A percentile compares a stretch with the other conserved stretches of the same genome.
phyloP scores from a whole-genome alignment of 768 basidiomycete species.

The Cystofilobasidium capitatum region DNA sequence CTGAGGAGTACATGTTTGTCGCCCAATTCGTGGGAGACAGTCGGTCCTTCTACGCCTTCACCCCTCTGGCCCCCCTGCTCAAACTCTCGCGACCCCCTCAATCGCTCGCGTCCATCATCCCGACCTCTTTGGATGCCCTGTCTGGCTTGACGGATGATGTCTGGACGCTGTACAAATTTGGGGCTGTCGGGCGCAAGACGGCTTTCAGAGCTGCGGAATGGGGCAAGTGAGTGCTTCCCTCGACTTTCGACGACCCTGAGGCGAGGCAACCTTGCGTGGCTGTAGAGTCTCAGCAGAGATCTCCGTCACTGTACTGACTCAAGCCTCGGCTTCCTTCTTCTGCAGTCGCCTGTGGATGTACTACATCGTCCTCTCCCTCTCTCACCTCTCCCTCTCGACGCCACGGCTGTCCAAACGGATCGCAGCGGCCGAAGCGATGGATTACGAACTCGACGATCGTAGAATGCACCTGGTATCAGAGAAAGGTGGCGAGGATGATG shows the following conservation, averaged over 20 bases:
- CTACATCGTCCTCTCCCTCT: background rate
- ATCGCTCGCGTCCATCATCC: conserved; percentile 1
- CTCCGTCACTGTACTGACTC: background rate
- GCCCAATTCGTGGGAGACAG: background rate
- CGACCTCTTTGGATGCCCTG: background rate
- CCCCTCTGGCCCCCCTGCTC: background rate
- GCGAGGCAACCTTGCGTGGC: too few species aligned
- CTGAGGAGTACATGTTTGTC: too few species aligned
- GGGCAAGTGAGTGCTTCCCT: background rate
- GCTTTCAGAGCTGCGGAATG: background rate
- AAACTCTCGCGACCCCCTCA: background rate
- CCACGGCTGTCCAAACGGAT: background rate
- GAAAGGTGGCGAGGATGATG: background rate
- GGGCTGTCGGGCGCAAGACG: background rate
- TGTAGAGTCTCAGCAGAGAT: background rate
- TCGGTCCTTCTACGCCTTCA: background rate
- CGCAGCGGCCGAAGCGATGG: background rate
- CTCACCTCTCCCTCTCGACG: background rate
- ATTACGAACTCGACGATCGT: background rate
- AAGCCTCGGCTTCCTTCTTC: background rate
- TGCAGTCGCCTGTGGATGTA: background rate
- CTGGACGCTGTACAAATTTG: background rate
- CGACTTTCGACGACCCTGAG: too few species aligned
- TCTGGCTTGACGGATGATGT: background rate
- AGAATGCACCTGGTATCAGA: too few species aligned